A percentile compares a stretch with the other conserved stretches of the same genome.
phyloP scores from a whole-genome alignment of 2,329 filamentous ascomycete species.

The Phyllosticta citribraziliensis region DNA sequence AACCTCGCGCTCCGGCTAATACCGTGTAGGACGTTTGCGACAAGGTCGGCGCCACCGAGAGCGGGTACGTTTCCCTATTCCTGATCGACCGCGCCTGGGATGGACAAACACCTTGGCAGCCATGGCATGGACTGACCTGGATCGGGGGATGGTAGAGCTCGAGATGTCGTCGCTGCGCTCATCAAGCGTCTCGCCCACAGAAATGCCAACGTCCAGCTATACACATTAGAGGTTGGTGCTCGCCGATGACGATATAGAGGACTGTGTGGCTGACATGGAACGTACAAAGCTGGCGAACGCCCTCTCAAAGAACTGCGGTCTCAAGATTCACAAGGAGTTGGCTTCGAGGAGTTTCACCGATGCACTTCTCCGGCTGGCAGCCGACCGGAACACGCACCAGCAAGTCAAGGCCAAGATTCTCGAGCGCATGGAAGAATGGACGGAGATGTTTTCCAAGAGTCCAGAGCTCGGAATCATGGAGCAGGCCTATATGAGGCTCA shows the following conservation, averaged over 20 bases:
- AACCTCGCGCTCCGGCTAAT: slow-evolving; percentile 4
- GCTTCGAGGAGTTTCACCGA: slow-evolving; percentile 91
- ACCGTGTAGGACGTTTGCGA: slow-evolving; percentile 47
- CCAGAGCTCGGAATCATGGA: slow-evolving; percentile 95
- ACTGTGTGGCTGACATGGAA: neutral
- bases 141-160: slow-evolving; percentile 40
- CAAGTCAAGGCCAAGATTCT: slow-evolving; percentile 96
- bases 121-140: neutral
- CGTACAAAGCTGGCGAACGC: slow-evolving; percentile 66
- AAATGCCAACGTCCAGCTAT: slow-evolving; percentile 92
- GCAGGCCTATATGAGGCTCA: slow-evolving; percentile 81
- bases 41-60: slow-evolving; percentile 44
- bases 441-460: slow-evolving; percentile 83
- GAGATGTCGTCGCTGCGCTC: slow-evolving; percentile 79
- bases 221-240: slow-evolving; percentile 69
- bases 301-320: slow-evolving; percentile 83
- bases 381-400: slow-evolving; percentile 88
- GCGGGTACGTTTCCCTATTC: slow-evolving; percentile 20
- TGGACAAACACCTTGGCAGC: slow-evolving; percentile 2
- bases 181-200: slow-evolving; percentile 88
- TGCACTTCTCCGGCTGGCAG: slow-evolving; percentile 78
- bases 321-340: slow-evolving; percentile 77
- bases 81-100: neutral
- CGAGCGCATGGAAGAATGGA: slow-evolving; percentile 94
- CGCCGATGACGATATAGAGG: slow-evolving; percentile 14